A percentile compares a stretch with the other conserved stretches of the same genome.
These are phyloP conservation scores for Setaria italica DNA, from an alignment of 202 grass and related monocot genomes.

Conservation along the genomic window DNA sequence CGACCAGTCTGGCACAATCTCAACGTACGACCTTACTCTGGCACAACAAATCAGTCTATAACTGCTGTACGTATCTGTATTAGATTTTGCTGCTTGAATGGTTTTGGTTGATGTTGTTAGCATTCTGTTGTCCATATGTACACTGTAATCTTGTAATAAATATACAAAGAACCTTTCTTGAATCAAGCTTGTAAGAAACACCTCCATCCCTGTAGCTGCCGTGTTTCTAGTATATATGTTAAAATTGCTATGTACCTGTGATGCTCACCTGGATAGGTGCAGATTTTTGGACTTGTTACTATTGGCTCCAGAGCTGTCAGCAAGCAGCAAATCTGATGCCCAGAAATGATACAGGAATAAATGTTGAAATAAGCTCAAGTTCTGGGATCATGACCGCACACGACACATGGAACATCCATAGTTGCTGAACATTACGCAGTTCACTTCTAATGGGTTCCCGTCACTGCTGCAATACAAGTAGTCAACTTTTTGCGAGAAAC, in stretches of 20 bases:
- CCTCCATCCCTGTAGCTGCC: background rate
- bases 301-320: background rate
- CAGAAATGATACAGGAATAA: background rate
- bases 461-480: background rate
- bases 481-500: background rate
- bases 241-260: background rate
- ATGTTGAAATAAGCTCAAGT: background rate
- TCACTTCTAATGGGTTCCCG: constrained; percentile 8
- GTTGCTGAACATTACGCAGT: constrained; percentile 1
- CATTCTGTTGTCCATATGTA: constrained; percentile 30
- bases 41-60: constrained; percentile 58
- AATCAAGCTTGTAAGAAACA: background rate
- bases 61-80: constrained; percentile 28
- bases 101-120: constrained; percentile 35
- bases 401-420: constrained; percentile 13
- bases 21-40: constrained; percentile 59
- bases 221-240: constrained; percentile 9
- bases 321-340: constrained; percentile 4
- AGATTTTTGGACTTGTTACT: background rate
- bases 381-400: background rate
- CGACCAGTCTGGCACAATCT: constrained; percentile 80
- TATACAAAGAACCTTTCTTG: constrained; percentile 3
- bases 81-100: constrained; percentile 39
- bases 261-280: background rate
- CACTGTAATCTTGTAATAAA: constrained; percentile 37